These are phyloP conservation scores for Naganishia vaughanmartiniae DNA, from an alignment of 768 basidiomycete genomes.

Conservation along the genomic window DNA sequence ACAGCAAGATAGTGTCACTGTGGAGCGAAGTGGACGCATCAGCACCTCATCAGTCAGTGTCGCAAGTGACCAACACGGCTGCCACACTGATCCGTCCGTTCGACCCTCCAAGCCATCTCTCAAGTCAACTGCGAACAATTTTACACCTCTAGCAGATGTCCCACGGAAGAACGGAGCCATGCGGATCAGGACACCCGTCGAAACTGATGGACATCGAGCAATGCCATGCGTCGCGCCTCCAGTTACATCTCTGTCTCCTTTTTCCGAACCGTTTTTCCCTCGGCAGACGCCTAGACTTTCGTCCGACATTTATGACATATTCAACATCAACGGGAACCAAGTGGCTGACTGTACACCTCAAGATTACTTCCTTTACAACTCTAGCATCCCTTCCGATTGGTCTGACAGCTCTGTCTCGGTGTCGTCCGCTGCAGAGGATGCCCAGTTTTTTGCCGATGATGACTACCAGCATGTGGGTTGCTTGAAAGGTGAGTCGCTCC, in stretches of 20 bases:
- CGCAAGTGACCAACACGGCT: too few species aligned
- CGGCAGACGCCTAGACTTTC: neutral
- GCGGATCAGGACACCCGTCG: neutral
- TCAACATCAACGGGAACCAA: neutral
- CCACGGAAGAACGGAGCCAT: neutral
- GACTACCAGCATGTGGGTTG: neutral
- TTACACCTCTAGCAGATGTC: neutral
- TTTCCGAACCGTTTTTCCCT: neutral
- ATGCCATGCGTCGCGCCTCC: neutral
- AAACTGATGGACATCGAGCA: neutral
- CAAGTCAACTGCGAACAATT: neutral
- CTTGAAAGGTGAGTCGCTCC: constrained; percentile 4
- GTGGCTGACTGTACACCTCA: neutral
- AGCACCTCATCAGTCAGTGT: too few species aligned
- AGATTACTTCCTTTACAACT: too few species aligned
- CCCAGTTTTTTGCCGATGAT: neutral
- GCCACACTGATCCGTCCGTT: too few species aligned
- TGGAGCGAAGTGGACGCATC: too few species aligned
- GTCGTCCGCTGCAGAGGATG: constrained; percentile 3
- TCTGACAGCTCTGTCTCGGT: neutral
- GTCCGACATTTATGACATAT: neutral
- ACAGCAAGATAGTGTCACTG: neutral
- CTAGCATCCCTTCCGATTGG: neutral
- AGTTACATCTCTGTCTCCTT: neutral
- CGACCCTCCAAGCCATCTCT: too few species aligned